Evolutionary conservation across 352 stramenopile species (phyloP).

Genomic region (Pythium dissotocum): DNA sequence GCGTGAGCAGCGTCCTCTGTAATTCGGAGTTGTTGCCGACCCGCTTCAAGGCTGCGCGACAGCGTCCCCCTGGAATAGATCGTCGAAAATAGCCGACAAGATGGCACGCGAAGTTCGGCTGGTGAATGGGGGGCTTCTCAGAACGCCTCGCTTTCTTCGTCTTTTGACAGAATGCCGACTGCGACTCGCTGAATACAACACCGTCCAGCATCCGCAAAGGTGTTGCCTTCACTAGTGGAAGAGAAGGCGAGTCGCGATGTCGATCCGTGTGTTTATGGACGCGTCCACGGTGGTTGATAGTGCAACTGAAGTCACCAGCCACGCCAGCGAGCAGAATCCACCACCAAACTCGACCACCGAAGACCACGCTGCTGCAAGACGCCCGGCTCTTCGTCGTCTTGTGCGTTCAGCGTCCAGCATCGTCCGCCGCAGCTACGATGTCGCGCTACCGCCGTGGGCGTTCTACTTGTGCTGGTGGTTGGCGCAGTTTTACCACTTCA

Average conservation of each 20-base stretch:
- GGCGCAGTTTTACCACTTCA: conserved; percentile 6
- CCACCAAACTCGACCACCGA: neutral
- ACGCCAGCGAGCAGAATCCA: neutral
- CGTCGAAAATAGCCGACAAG: neutral
- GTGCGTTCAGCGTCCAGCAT: neutral
- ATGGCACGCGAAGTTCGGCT: neutral
- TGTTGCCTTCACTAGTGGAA: too few relatives aligned
- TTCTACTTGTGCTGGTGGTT: conserved; percentile 9
- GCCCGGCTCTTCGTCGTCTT: neutral
- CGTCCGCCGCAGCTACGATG: conserved; percentile 3
- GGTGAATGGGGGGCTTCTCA: too few relatives aligned
- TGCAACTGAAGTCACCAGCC: neutral
- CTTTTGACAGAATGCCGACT: too few relatives aligned
- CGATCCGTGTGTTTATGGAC: neutral
- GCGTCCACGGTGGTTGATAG: neutral
- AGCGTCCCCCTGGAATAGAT: neutral
- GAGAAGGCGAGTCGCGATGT: neutral
- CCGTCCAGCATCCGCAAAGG: too few relatives aligned
- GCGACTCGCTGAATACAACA: too few relatives aligned
- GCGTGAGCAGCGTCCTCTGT: neutral
- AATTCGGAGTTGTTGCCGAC: neutral
- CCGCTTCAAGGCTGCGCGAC: too few relatives aligned
- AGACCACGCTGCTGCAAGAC: too few relatives aligned
- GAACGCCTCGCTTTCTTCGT: too few relatives aligned
- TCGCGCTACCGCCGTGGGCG: neutral